Conservation (phyloP, 108 stramenopile genomes). For the Cylindrotheca closterium region DNA sequence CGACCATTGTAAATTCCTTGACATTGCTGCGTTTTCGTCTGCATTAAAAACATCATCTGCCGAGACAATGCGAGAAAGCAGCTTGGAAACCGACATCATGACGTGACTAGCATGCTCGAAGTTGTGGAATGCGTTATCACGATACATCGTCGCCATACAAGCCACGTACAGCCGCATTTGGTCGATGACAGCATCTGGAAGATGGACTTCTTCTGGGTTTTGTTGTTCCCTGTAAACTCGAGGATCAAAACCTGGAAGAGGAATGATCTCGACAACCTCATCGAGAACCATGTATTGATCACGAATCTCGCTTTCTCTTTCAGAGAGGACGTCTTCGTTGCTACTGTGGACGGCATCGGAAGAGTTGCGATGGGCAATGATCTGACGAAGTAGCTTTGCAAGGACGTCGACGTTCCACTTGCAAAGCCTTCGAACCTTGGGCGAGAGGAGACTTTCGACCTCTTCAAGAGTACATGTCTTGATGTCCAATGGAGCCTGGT, state of each 20-base stretch:
- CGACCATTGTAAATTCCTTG: conserved; percentile 1
- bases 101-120: conserved; percentile 47
- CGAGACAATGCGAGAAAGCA: conserved; percentile 1
- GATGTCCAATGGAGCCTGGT: not conserved
- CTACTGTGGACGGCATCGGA: not conserved
- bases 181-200: conserved; percentile 10
- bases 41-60: conserved; percentile 6
- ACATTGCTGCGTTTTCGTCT: not conserved
- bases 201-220: conserved; percentile 9
- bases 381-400: conserved; percentile 8
- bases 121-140: conserved; percentile 42
- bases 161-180: conserved; percentile 41
- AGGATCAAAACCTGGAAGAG: conserved; percentile 14
- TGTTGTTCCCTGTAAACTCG: conserved; percentile 14
- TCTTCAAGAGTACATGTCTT: not conserved
- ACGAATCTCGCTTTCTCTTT: conserved; percentile 4
- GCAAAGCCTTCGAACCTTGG: conserved; percentile 9
- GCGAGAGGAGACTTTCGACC: not conserved
- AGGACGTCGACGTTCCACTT: conserved; percentile 38
- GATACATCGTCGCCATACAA: conserved; percentile 33
- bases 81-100: conserved; percentile 11
- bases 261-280: conserved; percentile 20
- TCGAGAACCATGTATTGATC: conserved; percentile 15
- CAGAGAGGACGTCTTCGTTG: not conserved
- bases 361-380: conserved; percentile 20